These are phyloP conservation scores for Paxillus rubicundulus DNA, from an alignment of 768 basidiomycete genomes.

Conservation along the genomic window DNA sequence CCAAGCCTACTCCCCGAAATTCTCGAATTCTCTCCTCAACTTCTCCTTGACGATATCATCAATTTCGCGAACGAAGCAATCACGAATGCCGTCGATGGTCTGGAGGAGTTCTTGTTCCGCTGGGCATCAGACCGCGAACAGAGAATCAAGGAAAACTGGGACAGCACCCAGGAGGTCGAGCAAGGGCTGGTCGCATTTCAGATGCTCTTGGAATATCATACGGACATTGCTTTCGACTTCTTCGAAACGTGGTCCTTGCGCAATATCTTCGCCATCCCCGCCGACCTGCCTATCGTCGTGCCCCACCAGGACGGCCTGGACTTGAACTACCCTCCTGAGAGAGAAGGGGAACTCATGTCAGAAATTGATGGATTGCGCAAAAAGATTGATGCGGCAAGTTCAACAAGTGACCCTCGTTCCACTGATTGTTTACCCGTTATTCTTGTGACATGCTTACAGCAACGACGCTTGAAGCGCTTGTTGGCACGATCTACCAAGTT, in stretches of 20 bases:
- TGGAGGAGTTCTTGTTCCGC: conserved; percentile 72
- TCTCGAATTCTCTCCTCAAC: conserved; percentile 60
- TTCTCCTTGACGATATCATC: conserved; percentile 70
- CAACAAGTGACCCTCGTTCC: neutral
- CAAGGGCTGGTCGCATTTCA: conserved; percentile 85
- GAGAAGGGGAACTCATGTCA: conserved; percentile 58
- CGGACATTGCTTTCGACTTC: conserved; percentile 88
- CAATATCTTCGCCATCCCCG: conserved; percentile 80
- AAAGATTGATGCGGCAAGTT: conserved; percentile 67
- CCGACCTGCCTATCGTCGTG: conserved; percentile 65
- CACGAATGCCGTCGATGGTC: conserved; percentile 71
- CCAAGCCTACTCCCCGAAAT: conserved; percentile 43
- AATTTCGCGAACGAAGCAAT: conserved; percentile 81
- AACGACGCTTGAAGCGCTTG: conserved; percentile 61
- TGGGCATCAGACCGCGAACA: conserved; percentile 70
- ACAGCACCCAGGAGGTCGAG: conserved; percentile 66
- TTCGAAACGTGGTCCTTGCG: conserved; percentile 88
- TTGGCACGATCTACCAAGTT: conserved; percentile 51
- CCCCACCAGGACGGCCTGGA: conserved; percentile 76
- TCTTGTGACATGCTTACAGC: conserved; percentile 37
- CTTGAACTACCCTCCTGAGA: conserved; percentile 55
- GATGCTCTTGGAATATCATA: conserved; percentile 83
- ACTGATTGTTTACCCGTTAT: conserved; percentile 8
- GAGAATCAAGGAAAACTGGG: conserved; percentile 46
- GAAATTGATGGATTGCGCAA: conserved; percentile 67